Evolutionary conservation across 345 rosid species (phyloP), one percentile per base, ranked within the genome.

Genomic region (Bruguiera sexangula): DNA sequence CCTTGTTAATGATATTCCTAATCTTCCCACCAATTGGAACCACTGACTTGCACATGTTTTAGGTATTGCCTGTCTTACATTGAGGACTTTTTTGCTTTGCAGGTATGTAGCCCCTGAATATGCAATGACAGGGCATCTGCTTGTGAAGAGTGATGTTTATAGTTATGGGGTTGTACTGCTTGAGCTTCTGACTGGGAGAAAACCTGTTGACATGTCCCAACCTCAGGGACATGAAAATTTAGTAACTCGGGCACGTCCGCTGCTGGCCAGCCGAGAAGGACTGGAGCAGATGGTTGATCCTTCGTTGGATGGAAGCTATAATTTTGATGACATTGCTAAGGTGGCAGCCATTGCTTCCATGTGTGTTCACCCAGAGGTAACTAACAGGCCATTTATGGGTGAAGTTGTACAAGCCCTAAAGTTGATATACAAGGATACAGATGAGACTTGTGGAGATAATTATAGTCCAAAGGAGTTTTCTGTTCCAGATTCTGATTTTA

Each of bases 61-160:
- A 43, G 50, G 19, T 43, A 13, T 43, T 3, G 5, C 18, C 15
- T 0, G 3, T 43, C 50, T 43, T 39, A 10, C 15, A 4, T 39
- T 11, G 16, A 10, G 48, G 48, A 2, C 16, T 39, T 39, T 10
- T 63, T 69, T 60, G 58, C 8, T 51, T 61, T 78, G 83, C 84
- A 95, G 99, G 83, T 96, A 96, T 63, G 99, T 96, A 73, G 99
- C 99, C 51, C 99, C 99, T 1, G 99, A 96, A 73, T 96, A 96
- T 74, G 99, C 99, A 67, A 96, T 96, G 99, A 96, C 99, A 22
- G 99, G 99, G 69, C 99, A 96, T 83, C 85, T 96, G 53, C 91
- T 96, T 20, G 99, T 92, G 54, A 96, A 96, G 86, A 96, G 99
- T 55, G 99, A 96, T 75, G 99, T 96, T 26, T 96, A 96, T 64